Evolutionary conservation across 306 rosid genomes (phyloP).

Genomic region (Cucurbita argyrosperma): DNA sequence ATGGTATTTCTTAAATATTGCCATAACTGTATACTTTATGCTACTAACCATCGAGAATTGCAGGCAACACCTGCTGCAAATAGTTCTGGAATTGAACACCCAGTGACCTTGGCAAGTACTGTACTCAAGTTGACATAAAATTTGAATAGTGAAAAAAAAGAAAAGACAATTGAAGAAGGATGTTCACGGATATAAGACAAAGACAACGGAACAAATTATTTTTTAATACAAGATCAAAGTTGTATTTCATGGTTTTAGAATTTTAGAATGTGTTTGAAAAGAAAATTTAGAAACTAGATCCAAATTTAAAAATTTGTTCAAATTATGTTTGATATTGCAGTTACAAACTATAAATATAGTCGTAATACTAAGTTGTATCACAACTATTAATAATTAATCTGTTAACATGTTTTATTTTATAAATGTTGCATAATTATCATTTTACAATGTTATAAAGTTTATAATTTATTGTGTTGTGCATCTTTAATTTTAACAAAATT

Average conservation of each 20-base stretch:
- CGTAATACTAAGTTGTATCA: background rate
- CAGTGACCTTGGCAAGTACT: constrained; percentile 90
- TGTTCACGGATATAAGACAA: background rate
- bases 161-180: background rate
- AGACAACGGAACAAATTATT: background rate
- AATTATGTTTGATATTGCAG: background rate
- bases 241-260: background rate
- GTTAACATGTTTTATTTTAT: background rate
- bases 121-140: constrained; percentile 1
- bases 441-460: too few relatives aligned
- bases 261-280: background rate
- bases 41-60: constrained; percentile 72
- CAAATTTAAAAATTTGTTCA: background rate
- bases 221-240: background rate
- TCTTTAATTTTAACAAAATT: too few relatives aligned
- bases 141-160: background rate
- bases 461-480: too few relatives aligned
- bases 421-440: too few relatives aligned
- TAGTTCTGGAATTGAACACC: constrained; percentile 89
- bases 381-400: too few relatives aligned
- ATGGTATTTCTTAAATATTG: background rate
- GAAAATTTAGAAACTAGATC: background rate
- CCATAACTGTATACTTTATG: background rate
- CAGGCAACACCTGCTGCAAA: constrained; percentile 81
- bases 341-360: background rate